phyloP scores from a whole-genome alignment of 805 yeast genomes.

The Lipomyces spencermartinsiae region DNA sequence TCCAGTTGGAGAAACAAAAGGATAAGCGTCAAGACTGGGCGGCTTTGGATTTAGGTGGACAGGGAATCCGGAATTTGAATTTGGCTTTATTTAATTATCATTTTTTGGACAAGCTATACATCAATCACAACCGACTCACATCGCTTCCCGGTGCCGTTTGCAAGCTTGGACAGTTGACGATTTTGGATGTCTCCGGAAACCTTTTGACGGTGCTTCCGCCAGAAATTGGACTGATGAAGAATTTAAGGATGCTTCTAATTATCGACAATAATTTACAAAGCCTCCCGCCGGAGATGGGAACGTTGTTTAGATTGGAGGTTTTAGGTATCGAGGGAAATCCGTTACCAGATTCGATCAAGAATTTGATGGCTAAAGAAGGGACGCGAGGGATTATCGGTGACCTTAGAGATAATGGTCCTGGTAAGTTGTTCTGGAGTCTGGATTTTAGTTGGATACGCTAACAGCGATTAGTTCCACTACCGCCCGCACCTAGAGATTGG shows the following conservation, averaged over 20 bases:
- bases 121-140: conserved; percentile 82
- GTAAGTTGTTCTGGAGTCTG: not conserved
- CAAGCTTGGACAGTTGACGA: conserved; percentile 72
- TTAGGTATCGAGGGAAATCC: conserved; percentile 95
- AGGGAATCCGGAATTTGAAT: conserved; percentile 74
- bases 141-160: conserved; percentile 71
- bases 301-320: conserved; percentile 79
- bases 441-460: not conserved
- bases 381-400: conserved; percentile 81
- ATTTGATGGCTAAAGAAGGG: conserved; percentile 78
- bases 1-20: conserved; percentile 12
- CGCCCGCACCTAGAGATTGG: conserved; percentile 84
- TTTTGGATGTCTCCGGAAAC: conserved; percentile 85
- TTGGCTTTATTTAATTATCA: conserved; percentile 77
- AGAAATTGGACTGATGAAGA: conserved; percentile 82
- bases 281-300: conserved; percentile 86
- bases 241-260: conserved; percentile 78
- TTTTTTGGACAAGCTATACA: conserved; percentile 83
- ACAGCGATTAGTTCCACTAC: conserved; percentile 47
- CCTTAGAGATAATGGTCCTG: conserved; percentile 80
- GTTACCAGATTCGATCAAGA: conserved; percentile 66
- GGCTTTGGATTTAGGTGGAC: conserved; percentile 89
- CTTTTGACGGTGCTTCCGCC: conserved; percentile 72
- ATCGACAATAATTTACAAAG: conserved; percentile 83
- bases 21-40: conserved; percentile 64